Percentiles rank a stretch among this genome's conserved stretches.
phyloP scores from a whole-genome alignment of 2,329 filamentous ascomycete species.

The Neofusicoccum umdonicola region DNA sequence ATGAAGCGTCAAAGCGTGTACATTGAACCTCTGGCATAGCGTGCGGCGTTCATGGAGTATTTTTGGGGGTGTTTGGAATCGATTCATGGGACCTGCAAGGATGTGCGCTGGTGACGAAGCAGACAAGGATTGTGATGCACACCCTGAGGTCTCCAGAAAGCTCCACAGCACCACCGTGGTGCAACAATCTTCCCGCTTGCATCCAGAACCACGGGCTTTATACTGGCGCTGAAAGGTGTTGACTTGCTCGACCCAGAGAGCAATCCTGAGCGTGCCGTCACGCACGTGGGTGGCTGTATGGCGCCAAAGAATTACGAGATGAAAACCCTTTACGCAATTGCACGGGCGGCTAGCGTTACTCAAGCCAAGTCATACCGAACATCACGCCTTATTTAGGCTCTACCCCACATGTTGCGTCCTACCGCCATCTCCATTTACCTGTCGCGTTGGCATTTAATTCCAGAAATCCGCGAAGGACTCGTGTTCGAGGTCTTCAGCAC shows the following conservation, averaged over 20 bases:
- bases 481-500: too few relatives aligned
- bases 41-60: neutral
- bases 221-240: neutral
- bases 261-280: neutral
- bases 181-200: neutral
- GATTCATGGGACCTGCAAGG: neutral
- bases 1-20: neutral
- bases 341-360: slow-evolving; percentile 10
- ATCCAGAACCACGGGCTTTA: neutral
- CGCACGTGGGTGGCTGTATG: slow-evolving; percentile 14
- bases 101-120: too few relatives aligned
- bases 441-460: neutral
- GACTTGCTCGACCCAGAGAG: neutral
- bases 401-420: neutral
- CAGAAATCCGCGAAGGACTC: too few relatives aligned
- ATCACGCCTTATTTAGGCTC: slow-evolving; percentile 13
- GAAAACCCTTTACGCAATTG: slow-evolving; percentile 12
- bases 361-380: neutral
- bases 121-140: too few relatives aligned
- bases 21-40: neutral
- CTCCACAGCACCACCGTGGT: neutral
- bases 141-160: neutral
- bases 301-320: slow-evolving; percentile 12
- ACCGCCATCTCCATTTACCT: neutral
- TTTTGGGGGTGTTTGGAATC: neutral